These are phyloP conservation scores for Massariosphaeria phaeospora DNA, from an alignment of 495 filamentous ascomycete genomes.

Conservation along the genomic window DNA sequence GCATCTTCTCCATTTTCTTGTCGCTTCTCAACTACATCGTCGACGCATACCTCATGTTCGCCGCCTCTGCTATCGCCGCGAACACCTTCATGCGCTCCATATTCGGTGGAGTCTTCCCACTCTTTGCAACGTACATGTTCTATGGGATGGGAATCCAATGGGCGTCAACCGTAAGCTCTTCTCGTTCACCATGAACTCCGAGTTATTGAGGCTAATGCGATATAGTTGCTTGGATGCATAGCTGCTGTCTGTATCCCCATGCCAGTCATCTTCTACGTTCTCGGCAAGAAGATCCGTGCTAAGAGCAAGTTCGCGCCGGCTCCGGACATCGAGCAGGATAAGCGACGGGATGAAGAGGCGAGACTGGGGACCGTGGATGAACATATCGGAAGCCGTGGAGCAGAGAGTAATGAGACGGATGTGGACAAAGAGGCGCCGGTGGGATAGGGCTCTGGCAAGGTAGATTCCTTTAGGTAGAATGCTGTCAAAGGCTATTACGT, in stretches of 20 bases:
- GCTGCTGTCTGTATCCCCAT: constrained; percentile 12
- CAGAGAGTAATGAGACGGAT: too few relatives aligned
- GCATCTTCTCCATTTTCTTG: constrained; percentile 29
- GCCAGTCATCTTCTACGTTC: constrained; percentile 23
- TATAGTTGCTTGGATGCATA: constrained; percentile 18
- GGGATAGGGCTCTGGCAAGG: too few relatives aligned
- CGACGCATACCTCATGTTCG: constrained; percentile 31
- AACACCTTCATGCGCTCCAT: constrained; percentile 40
- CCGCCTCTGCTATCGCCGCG: constrained; percentile 38
- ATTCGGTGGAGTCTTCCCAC: constrained; percentile 35
- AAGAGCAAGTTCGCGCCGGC: constrained; percentile 14
- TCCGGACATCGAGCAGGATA: too few relatives aligned
- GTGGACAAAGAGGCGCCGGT: too few relatives aligned
- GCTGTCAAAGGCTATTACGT: too few relatives aligned
- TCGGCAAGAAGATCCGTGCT: constrained; percentile 16
- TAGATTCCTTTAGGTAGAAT: too few relatives aligned
- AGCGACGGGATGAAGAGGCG: too few relatives aligned
- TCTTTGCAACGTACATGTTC: constrained; percentile 39
- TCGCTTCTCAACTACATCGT: constrained; percentile 28
- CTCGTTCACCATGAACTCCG: not conserved
- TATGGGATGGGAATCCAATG: constrained; percentile 29
- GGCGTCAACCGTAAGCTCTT: constrained; percentile 18
- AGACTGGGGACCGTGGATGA: too few relatives aligned
- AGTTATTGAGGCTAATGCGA: not conserved
- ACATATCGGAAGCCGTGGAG: too few relatives aligned